phyloP scores from a whole-genome alignment of 2,329 filamentous ascomycete species.

The Diaporthe humulicola region DNA sequence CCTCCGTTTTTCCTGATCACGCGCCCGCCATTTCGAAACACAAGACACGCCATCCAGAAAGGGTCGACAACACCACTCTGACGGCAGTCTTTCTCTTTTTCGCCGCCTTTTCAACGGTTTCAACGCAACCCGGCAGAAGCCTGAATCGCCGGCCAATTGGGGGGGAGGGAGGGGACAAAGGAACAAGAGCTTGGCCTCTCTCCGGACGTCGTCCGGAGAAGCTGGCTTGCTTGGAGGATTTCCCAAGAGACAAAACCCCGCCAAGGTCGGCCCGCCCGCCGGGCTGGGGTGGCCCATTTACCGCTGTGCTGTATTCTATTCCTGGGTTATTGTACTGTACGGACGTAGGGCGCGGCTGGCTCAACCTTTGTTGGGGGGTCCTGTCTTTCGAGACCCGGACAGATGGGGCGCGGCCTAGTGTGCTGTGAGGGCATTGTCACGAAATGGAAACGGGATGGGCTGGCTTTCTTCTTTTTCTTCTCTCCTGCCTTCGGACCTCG shows the following conservation, averaged over 20 bases:
- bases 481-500: neutral
- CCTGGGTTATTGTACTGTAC: conserved; percentile 13
- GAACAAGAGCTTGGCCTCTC: neutral
- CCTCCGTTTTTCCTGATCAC: conserved; percentile 1
- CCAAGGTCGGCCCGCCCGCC: neutral
- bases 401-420: neutral
- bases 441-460: neutral
- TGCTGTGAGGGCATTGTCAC: conserved; percentile 8
- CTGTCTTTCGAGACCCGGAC: conserved; percentile 6
- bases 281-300: neutral
- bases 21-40: conserved; percentile 19
- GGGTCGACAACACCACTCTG: neutral
- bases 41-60: conserved; percentile 4
- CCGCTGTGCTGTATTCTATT: neutral
- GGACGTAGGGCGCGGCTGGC: no score
- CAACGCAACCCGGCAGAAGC: neutral
- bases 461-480: neutral
- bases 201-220: conserved; percentile 15
- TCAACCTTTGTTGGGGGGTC: neutral
- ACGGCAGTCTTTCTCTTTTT: neutral
- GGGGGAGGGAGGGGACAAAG: neutral
- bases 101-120: conserved; percentile 17
- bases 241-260: neutral
- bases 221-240: neutral
- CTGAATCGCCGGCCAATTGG: conserved; percentile 11